These are phyloP conservation scores for Syzygium syzygioides DNA, from an alignment of 441 rosid genomes.

Conservation along the genomic window DNA sequence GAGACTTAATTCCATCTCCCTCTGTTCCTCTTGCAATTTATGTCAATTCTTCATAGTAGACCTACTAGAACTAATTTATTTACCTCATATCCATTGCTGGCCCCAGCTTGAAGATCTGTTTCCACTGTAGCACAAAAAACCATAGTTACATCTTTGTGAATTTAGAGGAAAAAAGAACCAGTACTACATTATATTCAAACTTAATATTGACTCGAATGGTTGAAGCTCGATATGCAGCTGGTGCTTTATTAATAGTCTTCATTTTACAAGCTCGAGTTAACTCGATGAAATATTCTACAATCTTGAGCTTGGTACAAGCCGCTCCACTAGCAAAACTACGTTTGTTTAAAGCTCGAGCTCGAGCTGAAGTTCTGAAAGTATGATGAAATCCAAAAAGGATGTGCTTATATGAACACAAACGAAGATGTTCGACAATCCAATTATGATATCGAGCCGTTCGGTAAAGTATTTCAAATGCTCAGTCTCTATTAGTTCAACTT, in stretches of 20 bases:
- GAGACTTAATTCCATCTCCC: background rate
- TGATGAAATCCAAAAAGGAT: background rate
- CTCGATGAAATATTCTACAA: background rate
- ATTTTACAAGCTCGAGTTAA: background rate
- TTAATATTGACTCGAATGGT: background rate
- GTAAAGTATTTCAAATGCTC: background rate
- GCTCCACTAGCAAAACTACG: too few species aligned
- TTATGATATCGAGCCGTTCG: background rate
- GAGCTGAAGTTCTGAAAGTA: background rate
- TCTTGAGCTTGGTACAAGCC: background rate
- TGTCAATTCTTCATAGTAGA: background rate
- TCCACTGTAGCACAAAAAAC: conserved; percentile 5
- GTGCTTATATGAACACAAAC: background rate
- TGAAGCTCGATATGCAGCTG: background rate
- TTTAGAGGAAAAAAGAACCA: background rate
- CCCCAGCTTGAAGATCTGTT: conserved; percentile 16
- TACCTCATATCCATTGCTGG: conserved; percentile 9
- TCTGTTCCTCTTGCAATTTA: background rate
- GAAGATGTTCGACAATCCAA: background rate
- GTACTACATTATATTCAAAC: background rate
- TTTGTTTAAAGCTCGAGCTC: too few species aligned
- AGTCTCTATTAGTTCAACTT: background rate
- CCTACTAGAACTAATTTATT: background rate
- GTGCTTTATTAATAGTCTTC: background rate
- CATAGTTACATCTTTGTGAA: background rate